Evolutionary conservation across 2,329 filamentous ascomycete genomes (phyloP), one percentile per base, ranked within the genome.

Genomic region (Diaporthe vaccinii): DNA sequence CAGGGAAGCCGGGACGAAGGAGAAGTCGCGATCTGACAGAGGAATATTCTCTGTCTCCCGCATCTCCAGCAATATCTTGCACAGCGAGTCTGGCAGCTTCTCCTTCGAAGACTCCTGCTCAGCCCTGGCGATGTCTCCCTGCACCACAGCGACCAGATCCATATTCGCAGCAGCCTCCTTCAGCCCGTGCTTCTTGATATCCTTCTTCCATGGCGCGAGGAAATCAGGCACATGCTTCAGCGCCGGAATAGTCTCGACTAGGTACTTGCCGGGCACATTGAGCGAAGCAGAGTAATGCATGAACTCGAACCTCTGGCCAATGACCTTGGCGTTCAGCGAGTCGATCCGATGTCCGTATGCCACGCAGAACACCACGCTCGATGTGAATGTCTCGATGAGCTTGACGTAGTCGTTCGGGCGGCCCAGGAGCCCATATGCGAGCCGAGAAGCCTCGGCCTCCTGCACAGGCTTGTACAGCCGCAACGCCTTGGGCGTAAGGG

Each of bases 341-440:
- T 89, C 85, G 72, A 88, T 86, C 9, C 87, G 85, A 74, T 87
- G 86, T 0, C 88, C 87, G 77, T 89, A 90, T 6, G 87, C 84
- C 5, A 89, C 85, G 7, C 84, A 87, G 76, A 89, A 87, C 8
- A 88, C 87, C 44, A 89, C 83, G 76, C 85, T 87, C 2, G 85
- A 84, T 0, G 87, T 87, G 77, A 87, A 89, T 0, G 86, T 82
- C 77, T 88, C 85, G 34, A 89, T 82, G 25, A 85, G 81, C 67
- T 85, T 84, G 76, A 87, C 86, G 82, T 87, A 89, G 34, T 83
- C 83, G 2, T 77, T 73, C 0, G 85, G 83, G 7, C 81, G 81
- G 4, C 80, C 74, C 17, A 89, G 79, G 8, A 89, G 79, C 9
- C 86, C 83, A 74, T 78, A 81, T 70, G 85, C 84, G 5, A 89